These are phyloP conservation scores for Biscogniauxia marginata DNA, from an alignment of 2,329 filamentous ascomycete genomes.

Conservation along the genomic window DNA sequence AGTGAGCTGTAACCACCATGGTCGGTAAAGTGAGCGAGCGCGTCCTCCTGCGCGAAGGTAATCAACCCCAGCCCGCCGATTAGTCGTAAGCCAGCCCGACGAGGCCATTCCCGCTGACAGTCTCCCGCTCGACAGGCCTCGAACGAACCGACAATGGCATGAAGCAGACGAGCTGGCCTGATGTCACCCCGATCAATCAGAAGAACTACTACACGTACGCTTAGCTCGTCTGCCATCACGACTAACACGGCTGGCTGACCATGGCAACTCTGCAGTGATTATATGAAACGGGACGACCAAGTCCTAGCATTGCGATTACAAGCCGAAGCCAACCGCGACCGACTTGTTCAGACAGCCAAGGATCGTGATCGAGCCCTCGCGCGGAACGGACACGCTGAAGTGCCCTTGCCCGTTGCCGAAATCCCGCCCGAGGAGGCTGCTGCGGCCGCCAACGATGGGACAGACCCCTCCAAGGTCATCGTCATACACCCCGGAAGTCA, in stretches of 20 bases:
- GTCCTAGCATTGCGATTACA: slow-evolving; percentile 85
- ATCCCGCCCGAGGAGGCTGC: slow-evolving; percentile 58
- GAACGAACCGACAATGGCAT: slow-evolving; percentile 98
- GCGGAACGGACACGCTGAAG: slow-evolving; percentile 66
- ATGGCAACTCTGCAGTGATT: slow-evolving; percentile 62
- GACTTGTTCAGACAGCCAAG: slow-evolving; percentile 80
- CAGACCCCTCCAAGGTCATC: slow-evolving; percentile 84
- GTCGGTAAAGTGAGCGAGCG: slow-evolving; percentile 65
- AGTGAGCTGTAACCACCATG: slow-evolving; percentile 40
- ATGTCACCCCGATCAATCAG: slow-evolving; percentile 92
- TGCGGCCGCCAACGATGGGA: slow-evolving; percentile 55
- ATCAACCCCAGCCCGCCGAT: not conserved
- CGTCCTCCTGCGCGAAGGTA: slow-evolving; percentile 62
- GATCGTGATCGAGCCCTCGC: slow-evolving; percentile 85
- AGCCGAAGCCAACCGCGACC: slow-evolving; percentile 80
- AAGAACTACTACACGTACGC: slow-evolving; percentile 98
- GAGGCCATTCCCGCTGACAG: too few relatives aligned
- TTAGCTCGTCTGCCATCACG: not conserved
- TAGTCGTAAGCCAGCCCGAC: too few relatives aligned
- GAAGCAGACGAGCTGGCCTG: slow-evolving; percentile 91
- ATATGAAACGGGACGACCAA: slow-evolving; percentile 97
- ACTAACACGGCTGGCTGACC: too few relatives aligned
- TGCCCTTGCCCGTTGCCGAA: slow-evolving; percentile 59
- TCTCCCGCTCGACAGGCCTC: slow-evolving; percentile 62
- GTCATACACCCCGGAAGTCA: slow-evolving; percentile 95